A percentile compares a stretch with the other conserved stretches of the same genome.
Evolutionary conservation across 1,284 basidiomycete species (phyloP).

Genomic region (Austropuccinia psidii): DNA sequence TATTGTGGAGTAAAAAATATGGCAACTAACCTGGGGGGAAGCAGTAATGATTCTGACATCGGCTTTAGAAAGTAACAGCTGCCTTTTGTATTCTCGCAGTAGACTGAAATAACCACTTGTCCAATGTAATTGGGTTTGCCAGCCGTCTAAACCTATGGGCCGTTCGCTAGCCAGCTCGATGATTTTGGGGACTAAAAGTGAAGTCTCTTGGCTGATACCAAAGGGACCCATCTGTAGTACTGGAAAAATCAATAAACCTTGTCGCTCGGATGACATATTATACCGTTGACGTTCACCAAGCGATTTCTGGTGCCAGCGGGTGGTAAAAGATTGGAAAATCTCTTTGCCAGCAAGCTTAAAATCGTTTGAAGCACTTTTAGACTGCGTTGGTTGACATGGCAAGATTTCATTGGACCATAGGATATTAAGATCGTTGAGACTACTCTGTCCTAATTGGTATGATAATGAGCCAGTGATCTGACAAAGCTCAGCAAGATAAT

Average conservation of each 20-base stretch:
- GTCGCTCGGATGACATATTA: too few relatives aligned
- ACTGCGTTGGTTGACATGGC: background rate
- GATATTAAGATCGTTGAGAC: conserved; percentile 33
- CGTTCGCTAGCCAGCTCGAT: conserved; percentile 52
- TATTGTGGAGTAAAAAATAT: background rate
- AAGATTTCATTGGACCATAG: background rate
- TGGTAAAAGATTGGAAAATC: background rate
- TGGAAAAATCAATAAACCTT: conserved; percentile 43
- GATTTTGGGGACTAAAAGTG: conserved; percentile 50
- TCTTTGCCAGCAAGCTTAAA: background rate
- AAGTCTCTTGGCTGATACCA: conserved; percentile 47
- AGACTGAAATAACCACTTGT: conserved; percentile 95
- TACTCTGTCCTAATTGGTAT: conserved; percentile 53
- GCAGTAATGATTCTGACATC: conserved; percentile 73
- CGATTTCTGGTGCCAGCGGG: background rate
- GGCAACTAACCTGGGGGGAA: conserved; percentile 65
- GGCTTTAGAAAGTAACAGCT: conserved; percentile 57
- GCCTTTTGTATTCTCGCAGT: conserved; percentile 68
- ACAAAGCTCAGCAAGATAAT: conserved; percentile 77
- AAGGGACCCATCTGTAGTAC: conserved; percentile 50
- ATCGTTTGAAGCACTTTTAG: conserved; percentile 4
- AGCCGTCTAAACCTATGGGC: conserved; percentile 35
- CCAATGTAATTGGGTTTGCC: conserved; percentile 53
- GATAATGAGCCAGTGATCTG: conserved; percentile 65
- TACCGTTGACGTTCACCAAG: background rate